Conservation (phyloP, 768 basidiomycete species). For the Amanita pallidorosea region DNA sequence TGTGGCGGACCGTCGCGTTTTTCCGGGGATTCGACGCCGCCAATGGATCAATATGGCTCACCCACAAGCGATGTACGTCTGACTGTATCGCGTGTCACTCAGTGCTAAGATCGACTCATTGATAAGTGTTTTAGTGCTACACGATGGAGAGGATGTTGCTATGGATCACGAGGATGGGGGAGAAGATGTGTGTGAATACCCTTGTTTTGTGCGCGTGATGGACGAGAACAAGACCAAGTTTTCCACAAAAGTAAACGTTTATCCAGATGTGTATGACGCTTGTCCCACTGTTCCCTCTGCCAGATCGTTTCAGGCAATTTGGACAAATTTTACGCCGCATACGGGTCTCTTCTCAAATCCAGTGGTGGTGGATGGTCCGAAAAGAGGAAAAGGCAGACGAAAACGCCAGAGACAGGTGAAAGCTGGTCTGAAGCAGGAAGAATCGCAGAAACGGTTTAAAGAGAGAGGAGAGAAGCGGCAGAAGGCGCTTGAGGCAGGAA, state of each 20-base stretch:
- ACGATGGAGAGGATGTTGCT: constrained; percentile 55
- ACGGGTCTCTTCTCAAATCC: constrained; percentile 73
- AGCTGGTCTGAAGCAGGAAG: constrained; percentile 58
- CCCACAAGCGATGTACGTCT: constrained; percentile 76
- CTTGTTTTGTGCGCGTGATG: constrained; percentile 69
- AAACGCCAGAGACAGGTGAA: constrained; percentile 65
- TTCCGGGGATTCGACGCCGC: constrained; percentile 42
- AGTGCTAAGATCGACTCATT: constrained; percentile 1
- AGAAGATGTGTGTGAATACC: constrained; percentile 54
- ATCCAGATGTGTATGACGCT: neutral
- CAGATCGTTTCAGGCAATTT: constrained; percentile 55
- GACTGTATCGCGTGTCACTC: constrained; percentile 4
- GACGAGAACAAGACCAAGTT: constrained; percentile 60
- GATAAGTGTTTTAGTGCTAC: constrained; percentile 37
- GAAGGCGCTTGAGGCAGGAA: constrained; percentile 8
- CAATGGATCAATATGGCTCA: constrained; percentile 84
- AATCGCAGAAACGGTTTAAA: constrained; percentile 48
- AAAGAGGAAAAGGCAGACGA: constrained; percentile 62
- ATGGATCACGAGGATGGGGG: constrained; percentile 32
- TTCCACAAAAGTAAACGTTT: constrained; percentile 52
- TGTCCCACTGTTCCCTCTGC: neutral
- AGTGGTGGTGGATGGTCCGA: constrained; percentile 61
- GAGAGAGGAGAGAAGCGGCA: constrained; percentile 43
- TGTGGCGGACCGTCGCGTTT: no score
- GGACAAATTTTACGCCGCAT: constrained; percentile 57